Evolutionary conservation across 441 rosid species (phyloP).

Genomic region (Omphalea diandra): DNA sequence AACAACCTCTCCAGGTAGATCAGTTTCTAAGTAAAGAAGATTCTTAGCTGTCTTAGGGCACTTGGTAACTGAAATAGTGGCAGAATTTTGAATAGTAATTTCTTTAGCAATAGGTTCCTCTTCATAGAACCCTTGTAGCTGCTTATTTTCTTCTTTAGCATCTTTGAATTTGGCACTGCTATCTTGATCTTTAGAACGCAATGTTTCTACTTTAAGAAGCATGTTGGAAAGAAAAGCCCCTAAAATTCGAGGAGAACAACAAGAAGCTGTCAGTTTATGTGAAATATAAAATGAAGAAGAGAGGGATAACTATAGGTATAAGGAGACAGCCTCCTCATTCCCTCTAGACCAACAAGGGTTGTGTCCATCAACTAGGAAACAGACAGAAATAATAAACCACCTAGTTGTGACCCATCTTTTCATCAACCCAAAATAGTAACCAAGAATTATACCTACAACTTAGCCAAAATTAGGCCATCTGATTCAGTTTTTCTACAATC

Average conservation of each 20-base stretch:
- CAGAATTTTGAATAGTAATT: slow-evolving; percentile 44
- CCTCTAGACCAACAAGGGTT: too few species aligned
- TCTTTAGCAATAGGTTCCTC: slow-evolving; percentile 63
- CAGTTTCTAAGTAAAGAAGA: slow-evolving; percentile 67
- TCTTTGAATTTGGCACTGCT: slow-evolving; percentile 30
- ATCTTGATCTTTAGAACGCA: slow-evolving; percentile 35
- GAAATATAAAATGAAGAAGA: slow-evolving; percentile 7
- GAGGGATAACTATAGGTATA: background rate
- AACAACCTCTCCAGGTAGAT: slow-evolving; percentile 75
- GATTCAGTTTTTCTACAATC: slow-evolving; percentile 4
- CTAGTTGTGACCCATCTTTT: slow-evolving; percentile 12
- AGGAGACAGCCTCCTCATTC: too few species aligned
- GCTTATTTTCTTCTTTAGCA: slow-evolving; percentile 38
- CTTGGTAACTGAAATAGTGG: slow-evolving; percentile 59
- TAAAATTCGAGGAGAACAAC: slow-evolving; percentile 31
- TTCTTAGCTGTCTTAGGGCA: slow-evolving; percentile 63
- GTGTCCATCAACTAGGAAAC: too few species aligned
- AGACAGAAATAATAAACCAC: slow-evolving; percentile 16
- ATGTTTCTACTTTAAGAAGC: slow-evolving; percentile 43
- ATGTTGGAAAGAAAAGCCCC: slow-evolving; percentile 60
- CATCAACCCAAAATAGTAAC: slow-evolving; percentile 14
- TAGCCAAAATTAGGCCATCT: slow-evolving; percentile 14
- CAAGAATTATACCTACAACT: slow-evolving; percentile 17
- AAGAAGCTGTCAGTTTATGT: slow-evolving; percentile 24
- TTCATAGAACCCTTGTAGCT: slow-evolving; percentile 62